Evolutionary conservation across 2,329 filamentous ascomycete species (phyloP), one percentile per base, ranked within the genome.

Genomic region (Penicillium sp.): DNA sequence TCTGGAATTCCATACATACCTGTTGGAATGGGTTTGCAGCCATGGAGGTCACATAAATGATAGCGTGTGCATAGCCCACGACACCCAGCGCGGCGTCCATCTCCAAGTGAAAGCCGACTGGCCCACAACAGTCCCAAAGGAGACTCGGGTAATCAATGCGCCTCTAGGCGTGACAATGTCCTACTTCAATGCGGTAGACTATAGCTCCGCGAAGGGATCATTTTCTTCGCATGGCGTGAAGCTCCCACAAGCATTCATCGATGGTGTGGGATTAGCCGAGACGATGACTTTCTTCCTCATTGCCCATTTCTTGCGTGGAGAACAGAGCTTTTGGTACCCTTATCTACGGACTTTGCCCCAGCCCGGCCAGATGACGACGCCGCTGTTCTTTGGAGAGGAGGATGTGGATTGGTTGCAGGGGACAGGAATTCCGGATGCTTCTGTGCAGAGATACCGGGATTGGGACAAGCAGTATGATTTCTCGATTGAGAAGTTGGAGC

Each of bases 301-400:
- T 67, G 83, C 86, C 57, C 84, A 92, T 68, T 86, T 85, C 66
- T 76, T 90, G 29, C 72, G 80, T 2, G 82, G 82, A 1, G 53
- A 72, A 2, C 66, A 78, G 2, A 89, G 88, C 0, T 84, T 83
- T 61, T 92, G 89, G 89, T 79, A 77, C 68, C 81, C 85, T 1
- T 92, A 92, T 71, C 82, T 91, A 60, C 73, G 75, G 9, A 82
- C 83, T 0, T 77, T 92, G 0, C 88, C 89, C 1, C 82, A 85
- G 56, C 86, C 86, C 0, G 78, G 80, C 9, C 74, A 84, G 1
- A 81, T 88, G 76, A 77, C 75, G 1, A 79, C 88, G 14, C 85
- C 87, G 4, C 77, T 86, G 0, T 86, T 85, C 62, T 91, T 88
- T 82, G 77, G 81, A 0, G 77, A 81, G 3, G 81, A 82, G 14